Evolutionary conservation across 495 filamentous ascomycete genomes (phyloP).

Genomic region (Penicillium pulvis): DNA sequence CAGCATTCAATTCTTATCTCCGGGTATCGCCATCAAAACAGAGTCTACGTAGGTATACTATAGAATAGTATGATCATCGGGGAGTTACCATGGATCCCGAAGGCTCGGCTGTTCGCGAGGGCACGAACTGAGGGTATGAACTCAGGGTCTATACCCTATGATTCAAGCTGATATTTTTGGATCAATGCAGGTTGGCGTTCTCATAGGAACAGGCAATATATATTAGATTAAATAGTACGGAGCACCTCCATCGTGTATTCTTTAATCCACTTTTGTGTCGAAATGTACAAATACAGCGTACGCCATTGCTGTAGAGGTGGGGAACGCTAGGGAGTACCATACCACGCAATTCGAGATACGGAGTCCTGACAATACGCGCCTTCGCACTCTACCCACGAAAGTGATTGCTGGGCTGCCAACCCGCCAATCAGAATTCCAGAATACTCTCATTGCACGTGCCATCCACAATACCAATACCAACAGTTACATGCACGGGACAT

Average conservation of each 20-base stretch:
- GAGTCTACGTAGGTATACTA: not conserved
- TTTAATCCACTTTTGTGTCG: not conserved
- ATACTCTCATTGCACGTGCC: not conserved
- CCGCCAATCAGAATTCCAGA: conserved; percentile 26
- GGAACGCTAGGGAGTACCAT: not conserved
- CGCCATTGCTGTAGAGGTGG: not conserved
- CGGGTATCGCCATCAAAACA: not conserved
- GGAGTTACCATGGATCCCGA: not conserved
- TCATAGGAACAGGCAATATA: not conserved
- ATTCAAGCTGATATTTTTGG: not conserved
- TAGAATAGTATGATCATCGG: not conserved
- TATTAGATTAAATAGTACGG: not conserved
- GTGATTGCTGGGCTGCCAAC: conserved; percentile 26
- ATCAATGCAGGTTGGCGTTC: conserved; percentile 2
- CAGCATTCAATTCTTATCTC: not conserved
- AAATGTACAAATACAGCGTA: not conserved
- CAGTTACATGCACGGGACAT: conserved; percentile 4
- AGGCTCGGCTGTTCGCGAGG: not conserved
- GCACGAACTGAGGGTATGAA: not conserved
- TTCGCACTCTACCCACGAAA: not conserved
- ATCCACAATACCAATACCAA: not conserved
- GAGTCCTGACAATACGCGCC: conserved; percentile 13
- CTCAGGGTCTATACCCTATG: not conserved
- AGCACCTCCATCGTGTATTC: not conserved
- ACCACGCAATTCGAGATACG: not conserved